Evolutionary conservation across 2,329 filamentous ascomycete species (phyloP).

Genomic region (Venturia effusa): DNA sequence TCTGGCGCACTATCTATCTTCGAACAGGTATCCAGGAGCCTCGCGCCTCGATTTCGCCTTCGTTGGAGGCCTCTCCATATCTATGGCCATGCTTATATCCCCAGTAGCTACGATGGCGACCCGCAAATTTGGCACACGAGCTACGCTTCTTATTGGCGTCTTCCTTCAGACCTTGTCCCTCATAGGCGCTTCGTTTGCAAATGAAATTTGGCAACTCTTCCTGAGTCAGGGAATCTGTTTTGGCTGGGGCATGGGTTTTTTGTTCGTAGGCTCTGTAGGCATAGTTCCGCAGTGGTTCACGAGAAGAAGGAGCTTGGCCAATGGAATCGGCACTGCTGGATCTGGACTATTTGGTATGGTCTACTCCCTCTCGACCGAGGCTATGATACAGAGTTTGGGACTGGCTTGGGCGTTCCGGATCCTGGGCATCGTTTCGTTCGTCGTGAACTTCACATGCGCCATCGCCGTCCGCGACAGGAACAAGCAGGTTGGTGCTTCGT

Average conservation of each 20-base stretch:
- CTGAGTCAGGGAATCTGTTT: conserved; percentile 66
- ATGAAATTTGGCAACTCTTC: conserved; percentile 55
- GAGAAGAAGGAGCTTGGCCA: conserved; percentile 56
- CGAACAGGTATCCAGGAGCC: conserved; percentile 51
- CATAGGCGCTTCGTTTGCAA: conserved; percentile 11
- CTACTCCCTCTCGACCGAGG: conserved; percentile 56
- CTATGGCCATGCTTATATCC: conserved; percentile 54
- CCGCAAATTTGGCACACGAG: conserved; percentile 50
- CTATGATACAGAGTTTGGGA: conserved; percentile 55
- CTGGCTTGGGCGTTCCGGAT: conserved; percentile 58
- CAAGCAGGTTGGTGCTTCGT: conserved; percentile 54
- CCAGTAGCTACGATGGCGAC: conserved; percentile 55
- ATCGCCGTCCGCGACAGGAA: conserved; percentile 62
- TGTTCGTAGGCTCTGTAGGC: conserved; percentile 58
- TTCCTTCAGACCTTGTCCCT: conserved; percentile 11
- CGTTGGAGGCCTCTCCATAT: conserved; percentile 60
- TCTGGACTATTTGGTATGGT: conserved; percentile 63
- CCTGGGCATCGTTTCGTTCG: conserved; percentile 51
- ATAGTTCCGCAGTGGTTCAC: conserved; percentile 67
- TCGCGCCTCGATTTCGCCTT: conserved; percentile 62
- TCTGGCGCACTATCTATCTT: conserved; percentile 62
- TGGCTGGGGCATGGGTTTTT: conserved; percentile 67
- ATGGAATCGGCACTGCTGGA: conserved; percentile 57
- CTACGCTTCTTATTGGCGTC: conserved; percentile 53
- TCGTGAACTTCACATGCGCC: conserved; percentile 52